A percentile compares a stretch with the other conserved stretches of the same genome.
These are phyloP conservation scores for Panaeolus cyanescens DNA, from an alignment of 768 basidiomycete species.

Conservation along the genomic window DNA sequence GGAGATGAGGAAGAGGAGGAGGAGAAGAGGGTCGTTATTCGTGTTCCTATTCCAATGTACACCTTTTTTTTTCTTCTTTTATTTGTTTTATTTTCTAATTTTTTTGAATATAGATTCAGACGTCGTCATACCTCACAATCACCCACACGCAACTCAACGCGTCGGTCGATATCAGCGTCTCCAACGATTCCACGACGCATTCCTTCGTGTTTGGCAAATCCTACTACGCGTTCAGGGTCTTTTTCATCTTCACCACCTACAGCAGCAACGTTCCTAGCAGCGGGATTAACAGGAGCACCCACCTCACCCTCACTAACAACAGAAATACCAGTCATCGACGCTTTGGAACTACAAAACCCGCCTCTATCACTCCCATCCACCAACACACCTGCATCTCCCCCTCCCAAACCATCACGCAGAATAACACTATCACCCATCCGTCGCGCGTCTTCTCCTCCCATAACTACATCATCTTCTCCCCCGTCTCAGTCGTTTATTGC, in stretches of 20 bases:
- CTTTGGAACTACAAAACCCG: background rate
- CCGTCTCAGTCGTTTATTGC: background rate
- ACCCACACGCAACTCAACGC: constrained; percentile 29
- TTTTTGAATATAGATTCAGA: constrained; percentile 36
- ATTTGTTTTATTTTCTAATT: background rate
- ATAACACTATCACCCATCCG: constrained; percentile 21
- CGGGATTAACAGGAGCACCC: background rate
- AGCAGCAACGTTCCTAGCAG: constrained; percentile 8
- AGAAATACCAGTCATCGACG: background rate
- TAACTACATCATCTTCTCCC: background rate
- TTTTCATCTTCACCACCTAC: constrained; percentile 11
- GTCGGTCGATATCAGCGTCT: constrained; percentile 33
- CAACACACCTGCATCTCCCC: background rate
- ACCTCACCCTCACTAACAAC: background rate
- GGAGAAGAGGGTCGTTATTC: constrained; percentile 49
- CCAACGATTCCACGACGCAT: constrained; percentile 36
- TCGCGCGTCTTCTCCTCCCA: constrained; percentile 6
- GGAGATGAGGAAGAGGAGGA: background rate
- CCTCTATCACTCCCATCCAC: background rate
- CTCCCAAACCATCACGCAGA: constrained; percentile 10
- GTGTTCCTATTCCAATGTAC: constrained; percentile 64
- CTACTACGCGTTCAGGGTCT: background rate
- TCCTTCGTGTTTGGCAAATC: constrained; percentile 58
- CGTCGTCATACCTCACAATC: constrained; percentile 40
- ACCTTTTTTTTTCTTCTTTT: constrained; percentile 21